Evolutionary conservation across 257 asterid genomes (phyloP), one percentile per base, ranked within the genome.

Genomic region (Eustoma russellianum): DNA sequence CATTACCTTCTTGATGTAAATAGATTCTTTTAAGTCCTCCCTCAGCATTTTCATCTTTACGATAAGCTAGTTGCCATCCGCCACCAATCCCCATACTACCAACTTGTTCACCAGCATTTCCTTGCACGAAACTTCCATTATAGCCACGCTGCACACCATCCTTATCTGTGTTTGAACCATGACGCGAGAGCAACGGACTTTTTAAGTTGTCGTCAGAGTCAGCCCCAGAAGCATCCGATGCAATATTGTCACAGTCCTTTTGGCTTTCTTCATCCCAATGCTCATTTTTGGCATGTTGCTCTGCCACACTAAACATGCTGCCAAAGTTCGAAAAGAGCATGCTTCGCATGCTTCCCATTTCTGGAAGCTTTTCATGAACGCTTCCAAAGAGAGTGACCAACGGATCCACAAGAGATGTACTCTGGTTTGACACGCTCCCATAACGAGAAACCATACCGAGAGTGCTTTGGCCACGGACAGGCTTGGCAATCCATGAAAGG

Each of bases 51-150:
- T 71, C 80, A 58, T 74, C 76, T 49, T 61, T 44, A 30, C 75
- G 61, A 44, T 75, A 80, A 3, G 88, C 91, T 59, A 84, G 85
- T 68, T 84, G 91, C 94, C 94, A 84, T 56, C 91, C 94, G 17
- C 91, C 73, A 11, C 94, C 94, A 33, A 84, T 81, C 55, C 78
- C 82, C 3, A 63, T 62, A 56, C 70, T 57, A 34, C 69, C 73
- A 7, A 51, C 69, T 43, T 60, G 61, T 59, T 70, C 75, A 43
- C 77, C 74, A 35, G 28, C 33, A 33, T 41, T 41, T 30, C 70
- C 74, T 17, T 56, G 79, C 50, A 62, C 50, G 43, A 66, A 53
- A 52, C 65, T 66, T 28, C 62, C 74, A 17, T 41, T 73, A 9
- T 62, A 47, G 48, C 58, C 48, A 51, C 76, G 63, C 17, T 51